A percentile compares a stretch with the other conserved stretches of the same genome.
phyloP scores from a whole-genome alignment of 805 yeast species.

The Pichia manshurica region DNA sequence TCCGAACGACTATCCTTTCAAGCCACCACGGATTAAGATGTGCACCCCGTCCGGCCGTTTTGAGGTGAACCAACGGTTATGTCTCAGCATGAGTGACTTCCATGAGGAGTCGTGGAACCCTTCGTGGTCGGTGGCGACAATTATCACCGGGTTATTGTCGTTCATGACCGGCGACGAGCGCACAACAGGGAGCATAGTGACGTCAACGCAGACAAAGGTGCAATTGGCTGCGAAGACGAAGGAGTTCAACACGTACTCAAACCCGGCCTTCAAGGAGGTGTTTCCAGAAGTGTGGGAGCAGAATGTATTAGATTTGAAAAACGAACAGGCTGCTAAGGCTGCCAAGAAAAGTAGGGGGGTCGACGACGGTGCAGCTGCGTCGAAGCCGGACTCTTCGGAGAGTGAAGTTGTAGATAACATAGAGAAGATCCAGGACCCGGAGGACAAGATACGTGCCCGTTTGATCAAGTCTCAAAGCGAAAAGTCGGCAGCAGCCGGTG shows the following conservation, averaged over 20 bases:
- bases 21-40: constrained; percentile 88
- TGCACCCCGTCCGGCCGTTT: constrained; percentile 88
- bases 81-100: constrained; percentile 89
- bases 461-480: constrained; percentile 10
- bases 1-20: constrained; percentile 83
- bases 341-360: not conserved
- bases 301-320: constrained; percentile 33
- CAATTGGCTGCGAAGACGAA: constrained; percentile 54
- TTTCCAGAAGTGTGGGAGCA: constrained; percentile 63
- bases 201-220: constrained; percentile 54
- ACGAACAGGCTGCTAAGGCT: constrained; percentile 4
- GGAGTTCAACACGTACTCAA: constrained; percentile 52
- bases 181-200: constrained; percentile 75
- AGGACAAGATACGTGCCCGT: constrained; percentile 56
- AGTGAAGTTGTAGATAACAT: constrained; percentile 23
- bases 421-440: constrained; percentile 52
- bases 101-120: constrained; percentile 97
- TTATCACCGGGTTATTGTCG: constrained; percentile 77
- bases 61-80: constrained; percentile 70
- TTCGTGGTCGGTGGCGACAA: constrained; percentile 90
- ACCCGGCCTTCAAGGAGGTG: constrained; percentile 49
- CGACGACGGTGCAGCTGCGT: constrained; percentile 18
- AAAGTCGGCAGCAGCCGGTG: not conserved
- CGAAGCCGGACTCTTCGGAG: not conserved
- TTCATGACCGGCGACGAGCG: constrained; percentile 87